Conservation (phyloP, 129 eudicot genomes). For the Artemisia argyi region DNA sequence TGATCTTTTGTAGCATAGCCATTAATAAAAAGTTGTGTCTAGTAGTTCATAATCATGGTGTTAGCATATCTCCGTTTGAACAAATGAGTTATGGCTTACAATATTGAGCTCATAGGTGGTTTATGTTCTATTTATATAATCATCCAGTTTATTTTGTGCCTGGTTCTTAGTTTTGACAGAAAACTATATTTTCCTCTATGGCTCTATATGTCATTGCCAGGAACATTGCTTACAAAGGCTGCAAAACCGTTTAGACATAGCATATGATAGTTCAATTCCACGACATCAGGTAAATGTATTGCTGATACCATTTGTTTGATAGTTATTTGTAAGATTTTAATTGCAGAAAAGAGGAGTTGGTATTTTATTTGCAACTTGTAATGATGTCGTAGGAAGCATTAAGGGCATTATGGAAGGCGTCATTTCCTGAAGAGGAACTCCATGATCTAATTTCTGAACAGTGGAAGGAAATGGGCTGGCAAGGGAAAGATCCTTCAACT, state of each 20-base stretch:
- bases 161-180: too few relatives aligned
- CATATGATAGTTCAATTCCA: slow-evolving; percentile 76
- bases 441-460: slow-evolving; percentile 83
- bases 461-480: slow-evolving; percentile 99
- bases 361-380: too few relatives aligned
- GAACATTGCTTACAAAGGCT: slow-evolving; percentile 83
- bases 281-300: slow-evolving; percentile 69
- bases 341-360: too few relatives aligned
- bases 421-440: slow-evolving; percentile 90
- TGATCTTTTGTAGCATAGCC: not conserved
- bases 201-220: slow-evolving; percentile 33
- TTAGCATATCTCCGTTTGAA: not conserved
- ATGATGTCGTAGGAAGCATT: slow-evolving; percentile 50
- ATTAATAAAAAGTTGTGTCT: not conserved
- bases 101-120: not conserved
- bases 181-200: not conserved
- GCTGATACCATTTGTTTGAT: not conserved
- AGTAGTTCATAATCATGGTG: not conserved
- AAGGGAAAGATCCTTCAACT: slow-evolving; percentile 99
- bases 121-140: not conserved
- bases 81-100: not conserved
- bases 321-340: too few relatives aligned
- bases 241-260: slow-evolving; percentile 78
- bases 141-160: not conserved
- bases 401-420: slow-evolving; percentile 82